Base-by-base conservation (phyloP, 2,329 filamentous ascomycete genomes). In the Fusarium chaquense region DNA sequence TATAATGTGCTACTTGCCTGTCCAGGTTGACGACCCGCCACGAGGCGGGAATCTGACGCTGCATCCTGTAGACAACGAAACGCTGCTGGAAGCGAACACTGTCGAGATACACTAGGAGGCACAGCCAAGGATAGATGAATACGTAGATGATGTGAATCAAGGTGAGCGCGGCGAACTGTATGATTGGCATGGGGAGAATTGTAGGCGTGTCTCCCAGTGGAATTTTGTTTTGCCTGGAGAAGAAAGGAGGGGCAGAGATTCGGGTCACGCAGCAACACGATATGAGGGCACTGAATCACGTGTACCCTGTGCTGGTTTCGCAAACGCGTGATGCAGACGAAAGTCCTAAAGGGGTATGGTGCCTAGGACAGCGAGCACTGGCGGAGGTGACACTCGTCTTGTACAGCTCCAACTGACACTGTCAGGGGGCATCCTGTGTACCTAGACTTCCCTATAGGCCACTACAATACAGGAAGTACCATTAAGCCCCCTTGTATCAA, bases 311-410 rank as follows among this genome's bases (percentile, higher is more conserved):
- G 24, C 24, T 28, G 16, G 22, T n/a, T 28, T 28, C 18, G 3
- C 11, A 16, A n/a, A 18, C 18, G 24, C 10, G 24, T 45, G 24
- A 45, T 13, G 16, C 24, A 45, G 43, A 45, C 43, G 16, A n/a
- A 12, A 18, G 16, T n/a, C 24, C 43, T 45, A 28, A 28, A 45
- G 43, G 24, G 43, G 24, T n/a, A 45, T 45, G 43, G 43, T 45
- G 16, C 16, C 43, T 28, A 12, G 10, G 43, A 45, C 24, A n/a
- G 24, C 6, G 43, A 45, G 43, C 43, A 45, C 16, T 45, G 24
- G 43, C 16, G 11, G 43, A 16, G 24, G 16, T 45, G 24, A 28
- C 24, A 45, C 24, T 45, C 43, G 24, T 28, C 24, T 28, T 28
- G 24, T 45, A 18, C 24, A 26, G 24, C 43, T 28, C 43, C 5